Evolutionary conservation across 2,329 filamentous ascomycete species (phyloP).

Genomic region (Phyllosticta citribraziliensis): DNA sequence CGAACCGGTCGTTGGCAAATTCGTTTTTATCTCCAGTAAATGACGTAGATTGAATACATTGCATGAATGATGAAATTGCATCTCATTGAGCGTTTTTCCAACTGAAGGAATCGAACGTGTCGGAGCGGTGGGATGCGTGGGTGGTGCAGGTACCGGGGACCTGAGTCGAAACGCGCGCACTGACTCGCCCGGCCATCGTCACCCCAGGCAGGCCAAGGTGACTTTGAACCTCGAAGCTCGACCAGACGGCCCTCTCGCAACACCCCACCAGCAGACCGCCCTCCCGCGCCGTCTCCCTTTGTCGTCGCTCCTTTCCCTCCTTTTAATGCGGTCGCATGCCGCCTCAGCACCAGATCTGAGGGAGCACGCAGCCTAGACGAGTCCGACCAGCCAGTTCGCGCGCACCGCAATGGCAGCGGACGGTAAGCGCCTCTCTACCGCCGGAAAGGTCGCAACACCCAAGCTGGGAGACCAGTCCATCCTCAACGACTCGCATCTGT

Average conservation of each 20-base stretch:
- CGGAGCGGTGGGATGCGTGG: not conserved
- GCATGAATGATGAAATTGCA: not conserved
- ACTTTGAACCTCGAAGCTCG: conserved; percentile 11
- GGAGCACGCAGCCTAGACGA: conserved; percentile 12
- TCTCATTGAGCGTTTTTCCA: not conserved
- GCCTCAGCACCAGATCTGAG: conserved; percentile 8
- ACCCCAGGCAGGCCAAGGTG: conserved; percentile 5
- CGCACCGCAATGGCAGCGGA: conserved; percentile 40
- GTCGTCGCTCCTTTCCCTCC: conserved; percentile 32
- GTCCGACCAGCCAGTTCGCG: conserved; percentile 5
- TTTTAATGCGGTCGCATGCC: conserved; percentile 27
- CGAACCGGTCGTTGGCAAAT: not conserved
- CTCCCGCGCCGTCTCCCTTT: conserved; percentile 16
- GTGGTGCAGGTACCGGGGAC: not conserved
- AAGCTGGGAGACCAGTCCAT: conserved; percentile 27
- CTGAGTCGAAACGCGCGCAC: not conserved
- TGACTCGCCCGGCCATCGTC: conserved; percentile 5
- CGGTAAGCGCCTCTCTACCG: conserved; percentile 46
- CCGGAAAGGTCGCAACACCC: conserved; percentile 44
- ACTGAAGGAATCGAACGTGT: not conserved
- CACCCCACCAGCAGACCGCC: conserved; percentile 15
- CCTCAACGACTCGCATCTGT: conserved; percentile 29
- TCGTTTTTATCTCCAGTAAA: conserved; percentile 4
- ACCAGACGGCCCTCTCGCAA: not conserved
- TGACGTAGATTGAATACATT: conserved; percentile 9